Percentiles rank a stretch among this genome's conserved stretches.
These are phyloP conservation scores for Ephemerocybe angulata DNA, from an alignment of 768 basidiomycete genomes.

Conservation along the genomic window DNA sequence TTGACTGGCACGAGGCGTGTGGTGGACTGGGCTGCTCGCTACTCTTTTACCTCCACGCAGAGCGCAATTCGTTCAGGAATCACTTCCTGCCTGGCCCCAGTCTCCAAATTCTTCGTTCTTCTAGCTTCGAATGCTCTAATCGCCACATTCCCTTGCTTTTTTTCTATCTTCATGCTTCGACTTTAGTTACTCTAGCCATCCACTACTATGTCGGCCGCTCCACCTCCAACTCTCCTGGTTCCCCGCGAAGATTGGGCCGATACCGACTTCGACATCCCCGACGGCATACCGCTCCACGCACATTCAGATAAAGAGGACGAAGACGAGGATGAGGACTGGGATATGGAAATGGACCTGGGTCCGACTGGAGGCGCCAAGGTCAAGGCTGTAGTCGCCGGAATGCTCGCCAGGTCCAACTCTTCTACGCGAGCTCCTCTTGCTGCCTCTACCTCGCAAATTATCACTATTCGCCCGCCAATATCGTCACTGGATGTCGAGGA, in stretches of 20 bases:
- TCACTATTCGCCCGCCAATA: slow-evolving; percentile 68
- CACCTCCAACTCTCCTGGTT: slow-evolving; percentile 50
- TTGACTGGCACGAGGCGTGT: slow-evolving; percentile 23
- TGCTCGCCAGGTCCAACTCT: slow-evolving; percentile 36
- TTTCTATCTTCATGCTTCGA: slow-evolving; percentile 1
- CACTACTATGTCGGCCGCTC: slow-evolving; percentile 51
- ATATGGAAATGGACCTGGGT: slow-evolving; percentile 68
- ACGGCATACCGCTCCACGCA: slow-evolving; percentile 64
- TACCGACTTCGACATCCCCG: slow-evolving; percentile 82
- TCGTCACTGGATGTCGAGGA: slow-evolving; percentile 47
- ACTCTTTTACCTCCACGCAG: slow-evolving; percentile 10
- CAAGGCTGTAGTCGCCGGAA: slow-evolving; percentile 33
- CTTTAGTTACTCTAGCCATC: background rate
- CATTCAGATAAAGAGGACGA: slow-evolving; percentile 65
- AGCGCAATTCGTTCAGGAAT: slow-evolving; percentile 3
- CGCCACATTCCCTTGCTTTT: slow-evolving; percentile 10
- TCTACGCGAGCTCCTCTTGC: slow-evolving; percentile 16
- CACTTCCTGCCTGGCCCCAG: no score
- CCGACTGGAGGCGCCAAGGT: slow-evolving; percentile 52
- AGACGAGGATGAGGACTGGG: slow-evolving; percentile 82
- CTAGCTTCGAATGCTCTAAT: no score
- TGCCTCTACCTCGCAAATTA: slow-evolving; percentile 35
- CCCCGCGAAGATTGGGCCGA: slow-evolving; percentile 81
- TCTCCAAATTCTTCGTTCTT: slow-evolving; percentile 12
- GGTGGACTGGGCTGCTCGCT: slow-evolving; percentile 1